Conservation (phyloP, 176 grass and related monocot species). For the Canna indica region DNA sequence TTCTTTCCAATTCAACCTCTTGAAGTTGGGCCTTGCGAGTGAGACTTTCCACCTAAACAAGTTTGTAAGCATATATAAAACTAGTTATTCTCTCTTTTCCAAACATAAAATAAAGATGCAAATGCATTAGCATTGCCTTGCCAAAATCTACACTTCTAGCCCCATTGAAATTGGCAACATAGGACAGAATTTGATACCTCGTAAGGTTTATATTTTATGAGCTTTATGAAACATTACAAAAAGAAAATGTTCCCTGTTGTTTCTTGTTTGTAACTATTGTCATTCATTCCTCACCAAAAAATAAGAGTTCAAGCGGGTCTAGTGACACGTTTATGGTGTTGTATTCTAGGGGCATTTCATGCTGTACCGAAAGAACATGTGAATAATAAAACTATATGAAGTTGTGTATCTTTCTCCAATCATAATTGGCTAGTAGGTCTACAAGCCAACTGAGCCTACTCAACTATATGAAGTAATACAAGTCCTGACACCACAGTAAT, state of each 20-base stretch:
- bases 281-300: not conserved
- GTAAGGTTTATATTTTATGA: not conserved
- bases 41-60: slow-evolving; percentile 69
- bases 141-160: not conserved
- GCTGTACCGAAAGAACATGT: too few species aligned
- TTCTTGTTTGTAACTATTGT: not conserved
- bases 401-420: too few species aligned
- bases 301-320: too few species aligned
- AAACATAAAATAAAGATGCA: not conserved
- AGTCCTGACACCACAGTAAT: too few species aligned
- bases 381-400: too few species aligned
- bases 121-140: not conserved
- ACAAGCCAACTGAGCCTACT: too few species aligned
- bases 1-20: slow-evolving; percentile 76
- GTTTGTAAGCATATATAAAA: not conserved
- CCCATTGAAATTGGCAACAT: not conserved
- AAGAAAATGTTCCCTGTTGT: not conserved
- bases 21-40: slow-evolving; percentile 63
- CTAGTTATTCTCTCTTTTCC: not conserved
- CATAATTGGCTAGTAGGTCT: too few species aligned
- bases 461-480: too few species aligned
- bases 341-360: too few species aligned
- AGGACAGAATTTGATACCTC: not conserved
- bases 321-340: too few species aligned
- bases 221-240: not conserved